Evolutionary conservation across 345 rosid species (phyloP).

Genomic region (Moricandia arvensis): DNA sequence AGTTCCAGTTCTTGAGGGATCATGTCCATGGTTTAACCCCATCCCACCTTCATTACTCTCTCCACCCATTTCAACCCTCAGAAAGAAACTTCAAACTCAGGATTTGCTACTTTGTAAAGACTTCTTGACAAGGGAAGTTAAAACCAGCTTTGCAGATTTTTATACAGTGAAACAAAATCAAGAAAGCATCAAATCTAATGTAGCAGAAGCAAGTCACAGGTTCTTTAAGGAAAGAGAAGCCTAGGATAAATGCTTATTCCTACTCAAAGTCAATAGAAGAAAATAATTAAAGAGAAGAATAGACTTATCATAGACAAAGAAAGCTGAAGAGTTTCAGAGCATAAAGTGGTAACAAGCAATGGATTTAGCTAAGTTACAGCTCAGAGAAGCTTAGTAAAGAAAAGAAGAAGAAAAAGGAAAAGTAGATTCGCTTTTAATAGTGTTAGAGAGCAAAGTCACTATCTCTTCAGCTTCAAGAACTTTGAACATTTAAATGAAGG

Average conservation of each 20-base stretch:
- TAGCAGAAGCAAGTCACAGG: conserved; percentile 43
- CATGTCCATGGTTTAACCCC: conserved; percentile 52
- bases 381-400: conserved; percentile 33
- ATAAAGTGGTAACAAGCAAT: conserved; percentile 70
- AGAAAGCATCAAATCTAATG: conserved; percentile 65
- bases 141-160: conserved; percentile 59
- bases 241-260: conserved; percentile 40
- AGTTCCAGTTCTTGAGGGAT: conserved; percentile 40
- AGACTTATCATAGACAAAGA: conserved; percentile 49
- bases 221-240: conserved; percentile 44
- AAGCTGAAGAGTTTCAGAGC: conserved; percentile 87
- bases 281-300: conserved; percentile 38
- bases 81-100: neutral
- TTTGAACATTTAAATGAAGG: neutral
- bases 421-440: conserved; percentile 74
- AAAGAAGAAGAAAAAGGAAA: conserved; percentile 30
- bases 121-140: conserved; percentile 59
- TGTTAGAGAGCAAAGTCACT: conserved; percentile 38
- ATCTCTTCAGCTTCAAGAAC: conserved; percentile 36
- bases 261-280: conserved; percentile 43
- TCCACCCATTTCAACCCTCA: conserved; percentile 44
- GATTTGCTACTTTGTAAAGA: conserved; percentile 47
- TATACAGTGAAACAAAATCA: conserved; percentile 57
- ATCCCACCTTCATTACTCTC: conserved; percentile 50
- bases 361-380: conserved; percentile 67